These are phyloP conservation scores for Spinacia oleracea DNA, from an alignment of 179 eudicot genomes.

Conservation along the genomic window DNA sequence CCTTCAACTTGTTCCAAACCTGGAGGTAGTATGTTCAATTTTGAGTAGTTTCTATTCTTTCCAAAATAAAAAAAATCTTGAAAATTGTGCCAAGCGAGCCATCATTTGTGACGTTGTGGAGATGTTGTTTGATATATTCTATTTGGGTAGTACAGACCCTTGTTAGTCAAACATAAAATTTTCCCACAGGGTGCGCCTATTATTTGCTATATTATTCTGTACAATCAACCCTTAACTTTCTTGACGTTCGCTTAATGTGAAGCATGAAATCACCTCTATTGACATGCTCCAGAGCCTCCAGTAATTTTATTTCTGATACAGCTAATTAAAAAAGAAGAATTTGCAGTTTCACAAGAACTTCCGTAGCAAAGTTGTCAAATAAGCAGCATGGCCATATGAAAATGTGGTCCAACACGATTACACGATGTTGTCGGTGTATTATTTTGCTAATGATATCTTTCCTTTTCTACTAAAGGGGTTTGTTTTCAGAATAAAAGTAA, in stretches of 20 bases:
- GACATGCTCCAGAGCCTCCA: too few relatives aligned
- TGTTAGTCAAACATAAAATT: neutral
- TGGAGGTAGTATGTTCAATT: conserved; percentile 39
- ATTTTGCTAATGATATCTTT: neutral
- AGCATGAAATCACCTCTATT: too few relatives aligned
- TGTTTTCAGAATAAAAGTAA: neutral
- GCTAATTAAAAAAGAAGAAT: neutral
- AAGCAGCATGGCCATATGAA: neutral
- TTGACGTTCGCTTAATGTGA: too few relatives aligned
- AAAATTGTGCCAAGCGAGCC: neutral
- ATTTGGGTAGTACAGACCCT: neutral
- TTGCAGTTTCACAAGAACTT: neutral
- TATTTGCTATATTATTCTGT: too few relatives aligned
- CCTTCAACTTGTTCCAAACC: conserved; percentile 54
- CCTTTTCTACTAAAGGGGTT: neutral
- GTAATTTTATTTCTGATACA: too few relatives aligned
- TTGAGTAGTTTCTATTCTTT: neutral
- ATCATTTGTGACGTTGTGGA: too few relatives aligned
- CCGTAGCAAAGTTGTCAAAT: neutral
- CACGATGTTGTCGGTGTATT: too few relatives aligned
- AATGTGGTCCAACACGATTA: too few relatives aligned
- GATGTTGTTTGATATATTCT: too few relatives aligned
- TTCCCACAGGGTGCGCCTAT: too few relatives aligned
- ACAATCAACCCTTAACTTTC: too few relatives aligned
- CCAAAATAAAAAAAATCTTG: neutral